Evolutionary conservation across 805 yeast species (phyloP), one percentile per base, ranked within the genome.

Genomic region (Spathaspora passalidarum): DNA sequence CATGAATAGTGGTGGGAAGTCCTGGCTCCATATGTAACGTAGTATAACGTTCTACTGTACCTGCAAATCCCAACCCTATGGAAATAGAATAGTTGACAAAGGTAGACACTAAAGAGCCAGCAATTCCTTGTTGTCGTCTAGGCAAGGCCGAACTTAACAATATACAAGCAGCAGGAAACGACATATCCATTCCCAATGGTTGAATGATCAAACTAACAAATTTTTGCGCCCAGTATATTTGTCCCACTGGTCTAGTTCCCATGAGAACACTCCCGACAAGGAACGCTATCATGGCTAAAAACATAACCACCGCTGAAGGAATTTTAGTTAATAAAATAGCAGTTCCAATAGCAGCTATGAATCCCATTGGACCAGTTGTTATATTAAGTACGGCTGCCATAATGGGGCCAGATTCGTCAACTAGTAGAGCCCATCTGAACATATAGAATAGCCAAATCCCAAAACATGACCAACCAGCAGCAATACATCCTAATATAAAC

Each of bases 131-230:
- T 52, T 82, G 80, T 43, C 75, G 68, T 45, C 69, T 64, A 0
- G 91, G 90, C 19, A 86, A 67, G 32, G 68, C 64, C 45, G 79
- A 77, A 19, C 83, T 74, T 36, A 86, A 61, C 9, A 83, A 72
- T 43, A 86, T 70, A 0, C 88, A 79, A 0, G 86, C 82, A 0
- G 91, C 84, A 0, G 95, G 94, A 60, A 85, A 86, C 11, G 87
- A 80, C 68, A 82, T 71, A 59, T 86, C 92, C 89, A 86, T 84
- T 2, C 90, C 94, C 65, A 80, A 82, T 9, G 84, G 78, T 9
- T 78, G 64, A 2, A 85, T 60, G 7, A 82, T 47, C 65, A 76
- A 65, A 19, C 78, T 71, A 2, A 83, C 80, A 56, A 86, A 75
- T 6, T 76, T 65, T 60, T 80, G 77, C 1, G 74, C 71, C 80